Evolutionary conservation across 441 rosid species (phyloP).

Genomic region (Pelargonium cotyledonis): DNA sequence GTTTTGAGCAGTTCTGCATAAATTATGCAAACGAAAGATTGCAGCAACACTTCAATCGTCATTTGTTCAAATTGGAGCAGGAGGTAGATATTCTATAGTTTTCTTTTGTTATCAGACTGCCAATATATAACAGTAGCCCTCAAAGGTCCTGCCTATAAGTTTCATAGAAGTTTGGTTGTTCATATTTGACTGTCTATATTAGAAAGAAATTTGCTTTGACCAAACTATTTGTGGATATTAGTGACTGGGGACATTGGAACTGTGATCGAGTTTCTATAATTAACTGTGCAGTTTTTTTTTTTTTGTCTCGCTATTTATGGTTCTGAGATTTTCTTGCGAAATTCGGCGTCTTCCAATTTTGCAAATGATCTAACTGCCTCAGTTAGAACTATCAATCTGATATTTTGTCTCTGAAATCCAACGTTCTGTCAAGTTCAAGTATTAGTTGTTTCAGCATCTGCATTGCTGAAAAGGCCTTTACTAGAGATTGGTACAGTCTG

Average conservation of each 20-base stretch:
- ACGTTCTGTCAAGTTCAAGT: neutral
- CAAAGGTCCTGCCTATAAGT: conserved; percentile 4
- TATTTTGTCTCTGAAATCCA: too few species aligned
- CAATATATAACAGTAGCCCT: conserved; percentile 7
- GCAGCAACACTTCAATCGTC: conserved; percentile 98
- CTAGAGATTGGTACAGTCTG: neutral
- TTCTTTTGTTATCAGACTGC: conserved; percentile 7
- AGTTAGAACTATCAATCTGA: neutral
- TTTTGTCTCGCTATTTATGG: neutral
- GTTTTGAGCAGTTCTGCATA: conserved; percentile 99
- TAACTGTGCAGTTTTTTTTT: neutral
- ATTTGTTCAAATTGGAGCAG: conserved; percentile 94
- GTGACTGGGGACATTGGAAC: neutral
- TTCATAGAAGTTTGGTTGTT: neutral
- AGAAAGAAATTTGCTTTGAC: neutral
- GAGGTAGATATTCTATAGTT: conserved; percentile 48
- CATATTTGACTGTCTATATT: neutral
- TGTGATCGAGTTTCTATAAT: neutral
- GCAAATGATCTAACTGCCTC: neutral
- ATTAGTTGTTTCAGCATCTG: neutral
- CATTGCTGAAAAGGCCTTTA: neutral
- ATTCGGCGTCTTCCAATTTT: neutral
- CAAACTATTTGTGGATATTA: neutral
- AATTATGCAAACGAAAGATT: conserved; percentile 97
- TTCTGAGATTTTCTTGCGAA: neutral